Conservation (phyloP, 1,284 basidiomycete species). For the Papiliotrema laurentii region DNA sequence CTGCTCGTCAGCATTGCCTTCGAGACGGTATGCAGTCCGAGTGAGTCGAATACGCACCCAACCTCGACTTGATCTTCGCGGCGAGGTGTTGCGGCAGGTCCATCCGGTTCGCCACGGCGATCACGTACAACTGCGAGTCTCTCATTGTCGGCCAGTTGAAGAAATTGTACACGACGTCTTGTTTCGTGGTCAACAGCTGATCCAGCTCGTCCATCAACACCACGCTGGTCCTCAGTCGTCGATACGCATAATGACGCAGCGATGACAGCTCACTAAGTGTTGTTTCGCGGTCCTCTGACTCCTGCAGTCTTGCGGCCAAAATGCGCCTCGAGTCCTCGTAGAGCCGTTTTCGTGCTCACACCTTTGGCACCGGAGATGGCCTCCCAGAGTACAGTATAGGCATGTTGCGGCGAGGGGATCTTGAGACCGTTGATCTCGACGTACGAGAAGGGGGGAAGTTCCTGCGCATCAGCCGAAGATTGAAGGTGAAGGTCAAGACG, state of each 20-base stretch:
- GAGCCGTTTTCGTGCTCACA: slow-evolving; percentile 50
- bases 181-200: slow-evolving; percentile 89
- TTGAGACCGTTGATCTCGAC: slow-evolving; percentile 97
- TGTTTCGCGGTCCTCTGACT: slow-evolving; percentile 45
- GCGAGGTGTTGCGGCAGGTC: slow-evolving; percentile 93
- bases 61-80: slow-evolving; percentile 83
- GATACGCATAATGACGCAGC: background rate
- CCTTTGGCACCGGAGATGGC: slow-evolving; percentile 69
- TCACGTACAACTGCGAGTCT: slow-evolving; percentile 81
- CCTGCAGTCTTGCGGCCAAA: slow-evolving; percentile 39
- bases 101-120: slow-evolving; percentile 98
- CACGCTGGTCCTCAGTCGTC: slow-evolving; percentile 57
- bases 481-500: too few relatives aligned
- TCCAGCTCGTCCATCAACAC: slow-evolving; percentile 98
- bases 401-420: slow-evolving; percentile 80
- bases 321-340: slow-evolving; percentile 46
- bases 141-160: slow-evolving; percentile 97
- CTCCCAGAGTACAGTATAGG: slow-evolving; percentile 86
- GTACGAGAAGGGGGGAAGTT: slow-evolving; percentile 89
- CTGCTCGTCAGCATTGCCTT: slow-evolving; percentile 47
- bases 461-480: slow-evolving; percentile 57
- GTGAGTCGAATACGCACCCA: slow-evolving; percentile 58
- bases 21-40: background rate
- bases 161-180: slow-evolving; percentile 98
- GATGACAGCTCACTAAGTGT: slow-evolving; percentile 44